Evolutionary conservation across 768 basidiomycete genomes (phyloP), one percentile per base, ranked within the genome.

Genomic region (Russula virescens): DNA sequence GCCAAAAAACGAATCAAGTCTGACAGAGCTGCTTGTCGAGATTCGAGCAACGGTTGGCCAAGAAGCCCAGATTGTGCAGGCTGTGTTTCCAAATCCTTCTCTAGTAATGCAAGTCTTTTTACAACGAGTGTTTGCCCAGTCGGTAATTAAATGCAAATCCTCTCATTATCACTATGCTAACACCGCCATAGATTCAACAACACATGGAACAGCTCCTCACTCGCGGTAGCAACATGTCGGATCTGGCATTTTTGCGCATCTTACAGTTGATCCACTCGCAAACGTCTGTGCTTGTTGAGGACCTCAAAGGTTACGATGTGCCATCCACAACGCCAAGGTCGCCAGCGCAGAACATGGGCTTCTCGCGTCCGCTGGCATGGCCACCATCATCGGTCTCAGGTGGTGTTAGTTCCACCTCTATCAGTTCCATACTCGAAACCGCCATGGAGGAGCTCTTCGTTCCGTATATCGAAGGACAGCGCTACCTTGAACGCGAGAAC

Each of bases 31-130:
- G 40, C 92, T 96, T 70, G 77, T 78, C 23, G 94, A 98, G 73
- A 98, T 99, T 60, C 81, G 93, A 46, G 79, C 80, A 5, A 98
- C 96, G 0, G 94, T 98, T 25, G 91, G 88, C 38, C 94, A 96
- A 60, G 97, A 99, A 74, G 89, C 92, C 0, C 94, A 98, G 71
- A 99, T 99, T 56, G 95, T 99, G 31, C 95, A 97, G 73, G 96
- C 94, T 3, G 97, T 99, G 14, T 99, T 99, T 73, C 97, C 97
- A 0, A 94, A 96, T 68, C 96, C 97, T 10, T 84, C 89, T 19
- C 84, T 92, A 18, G 97, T 99, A 4, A 95, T 98, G 93, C 94
- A 97, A 73, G 95, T 98, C 18, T 98, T 99, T 74, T 73, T 99
- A 46, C 97, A 98, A 70, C 82, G 97, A 38, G 93, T 99, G 1